Base-by-base conservation (phyloP, 1,284 basidiomycete genomes). In the Volvariella surrecta region DNA sequence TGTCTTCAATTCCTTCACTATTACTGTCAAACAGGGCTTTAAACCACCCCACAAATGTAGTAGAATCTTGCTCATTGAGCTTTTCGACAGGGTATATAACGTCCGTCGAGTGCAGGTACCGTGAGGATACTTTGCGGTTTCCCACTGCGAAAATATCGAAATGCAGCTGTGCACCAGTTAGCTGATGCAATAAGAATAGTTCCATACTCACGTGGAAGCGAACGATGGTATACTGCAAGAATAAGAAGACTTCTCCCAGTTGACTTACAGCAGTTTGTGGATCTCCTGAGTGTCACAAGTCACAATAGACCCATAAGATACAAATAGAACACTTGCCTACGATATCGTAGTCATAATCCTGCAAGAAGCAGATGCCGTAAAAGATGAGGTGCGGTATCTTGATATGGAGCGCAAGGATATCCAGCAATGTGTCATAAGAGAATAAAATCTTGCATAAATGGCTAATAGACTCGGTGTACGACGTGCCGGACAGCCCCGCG, bases 1-100 rank as follows among this genome's bases (percentile, higher is more conserved):
- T 76, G 54, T 89, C 86, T 49, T 87, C 86, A 20, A 89, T 89
- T 2, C 86, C 86, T 57, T 89, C 86, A 48, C 78, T 87, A 44
- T 66, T 74, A 40, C 66, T 76, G 54, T 86, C 82, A 56, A 89
- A 89, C 15, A 89, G 63, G 0, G 82, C 79, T 53, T 85, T 87
- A 48, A 71, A 75, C 86, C 86, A 89, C 2, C 67, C 64, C 21
- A 61, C 57, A 49, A 82, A 76, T 4, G 76, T 71, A 10, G 49
- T 51, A 9, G 59, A 51, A 37, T 84, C 78, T 39, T 80, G 76
- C 10, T 53, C 56, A 10, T 68, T 61, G 3, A 80, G 57, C 17
- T 66, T 65, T 11, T 70, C 68, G 0, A 59, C 34, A 7, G 64
- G 58, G 41, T 71, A 63, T 8, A 73, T 60, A 31, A 65, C 54